Base-by-base conservation (phyloP, 352 stramenopile species). In the Pythium brachiatum region DNA sequence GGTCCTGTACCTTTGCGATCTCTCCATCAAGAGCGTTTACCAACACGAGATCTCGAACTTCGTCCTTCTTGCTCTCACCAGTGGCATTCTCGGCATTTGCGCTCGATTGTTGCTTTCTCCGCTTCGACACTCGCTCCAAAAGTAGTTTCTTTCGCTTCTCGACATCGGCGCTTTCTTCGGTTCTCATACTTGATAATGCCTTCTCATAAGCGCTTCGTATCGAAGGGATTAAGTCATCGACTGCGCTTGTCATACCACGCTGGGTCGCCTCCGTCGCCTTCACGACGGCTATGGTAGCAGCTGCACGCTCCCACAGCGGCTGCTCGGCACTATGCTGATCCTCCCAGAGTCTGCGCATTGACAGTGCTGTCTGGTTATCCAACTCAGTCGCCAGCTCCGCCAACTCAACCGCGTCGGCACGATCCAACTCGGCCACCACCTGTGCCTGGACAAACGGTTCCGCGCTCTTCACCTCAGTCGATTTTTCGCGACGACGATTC, bases 1-100 rank as follows among this genome's bases (percentile, higher is more conserved):
- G n/a, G 3, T 64, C 29, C 9, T 66, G 47, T 16, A 69, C 56
- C 27, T 64, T 62, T n/a, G 34, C 38, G 18, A 65, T 68, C 23
- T 68, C 51, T 31, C 58, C 46, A 13, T 68, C 43, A 5, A 68
- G 18, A 8, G 36, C 53, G 2, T 36, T 21, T 0, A n/a, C 52
- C 16, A 68, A 15, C 13, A 34, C 31, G 27, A 41, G 1, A 15
- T 68, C 61, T 7, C 18, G 21, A 9, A 58, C 23, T n/a, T 21
- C 27, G 23, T 7, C n/a, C 15, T 13, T 27, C 56, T 6, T 18
- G 6, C n/a, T 44, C 23, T 56, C 29, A 21, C 25, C 44, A 8
- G 11, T n/a, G n/a, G n/a, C n/a, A n/a, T n/a, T n/a, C n/a, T n/a
- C n/a, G n/a, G n/a, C n/a, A n/a, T n/a, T n/a, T n/a, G n/a, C n/a